phyloP scores from a whole-genome alignment of 148 eudicot genomes.

The Silene uniflora region DNA sequence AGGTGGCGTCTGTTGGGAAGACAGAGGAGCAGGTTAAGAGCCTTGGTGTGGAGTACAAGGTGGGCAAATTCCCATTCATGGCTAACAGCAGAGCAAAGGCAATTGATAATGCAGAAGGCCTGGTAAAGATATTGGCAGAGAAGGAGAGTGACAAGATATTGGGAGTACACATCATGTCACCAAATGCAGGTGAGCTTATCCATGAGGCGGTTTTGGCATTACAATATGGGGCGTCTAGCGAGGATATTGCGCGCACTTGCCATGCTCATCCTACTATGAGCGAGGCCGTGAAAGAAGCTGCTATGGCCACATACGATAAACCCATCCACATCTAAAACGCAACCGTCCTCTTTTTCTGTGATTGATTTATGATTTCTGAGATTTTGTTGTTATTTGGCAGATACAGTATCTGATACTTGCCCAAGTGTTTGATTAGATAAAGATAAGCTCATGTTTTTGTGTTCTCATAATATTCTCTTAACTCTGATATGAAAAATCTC shows the following conservation, averaged over 20 bases:
- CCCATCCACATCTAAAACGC: slow-evolving; percentile 44
- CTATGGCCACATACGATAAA: slow-evolving; percentile 57
- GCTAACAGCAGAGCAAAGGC: slow-evolving; percentile 98
- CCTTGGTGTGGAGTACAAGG: slow-evolving; percentile 67
- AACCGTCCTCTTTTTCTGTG: not conserved
- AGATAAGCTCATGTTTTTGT: not conserved
- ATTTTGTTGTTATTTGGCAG: slow-evolving; percentile 11
- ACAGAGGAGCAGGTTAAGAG: slow-evolving; percentile 93
- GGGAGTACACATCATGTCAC: slow-evolving; percentile 91
- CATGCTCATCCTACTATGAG: slow-evolving; percentile 99
- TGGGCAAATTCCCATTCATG: slow-evolving; percentile 88
- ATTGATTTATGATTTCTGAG: not conserved
- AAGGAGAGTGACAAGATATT: slow-evolving; percentile 83
- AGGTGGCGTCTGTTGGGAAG: slow-evolving; percentile 91
- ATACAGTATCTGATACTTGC: slow-evolving; percentile 9
- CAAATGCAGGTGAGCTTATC: slow-evolving; percentile 96
- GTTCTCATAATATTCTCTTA: not conserved
- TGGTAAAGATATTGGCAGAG: slow-evolving; percentile 85
- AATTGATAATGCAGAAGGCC: slow-evolving; percentile 90
- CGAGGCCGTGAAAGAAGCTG: slow-evolving; percentile 95
- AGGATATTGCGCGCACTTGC: slow-evolving; percentile 97
- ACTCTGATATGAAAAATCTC: not conserved
- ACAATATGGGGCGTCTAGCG: slow-evolving; percentile 88
- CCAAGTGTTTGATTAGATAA: slow-evolving; percentile 16
- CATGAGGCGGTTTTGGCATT: slow-evolving; percentile 90